A percentile compares a stretch with the other conserved stretches of the same genome.
Evolutionary conservation across 176 grass and related monocot genomes (phyloP).

Genomic region (Zea mays): Zm-B73-REFERENCE-NAM-5.0 NC_050103.1:172314001-172314500

Average conservation of each 20-base stretch:
- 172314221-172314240: too few relatives aligned
- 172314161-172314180: too few relatives aligned
- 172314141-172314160: too few relatives aligned
- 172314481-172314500: constrained; percentile 63
- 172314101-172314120: too few relatives aligned
- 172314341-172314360: constrained; percentile 21
- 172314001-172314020: too few relatives aligned
- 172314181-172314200: too few relatives aligned
- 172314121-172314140: too few relatives aligned
- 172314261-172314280: background rate
- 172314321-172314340: background rate
- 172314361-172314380: background rate
- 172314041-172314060: too few relatives aligned
- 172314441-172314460: constrained; percentile 64
- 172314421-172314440: constrained; percentile 29
- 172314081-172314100: too few relatives aligned
- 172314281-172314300: background rate
- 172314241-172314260: too few relatives aligned
- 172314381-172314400: constrained; percentile 60
- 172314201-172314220: too few relatives aligned
- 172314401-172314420: constrained; percentile 26
- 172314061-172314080: constrained; percentile 24
- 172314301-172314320: background rate
- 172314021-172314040: too few relatives aligned
- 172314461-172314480: constrained; percentile 77